A percentile compares a stretch with the other conserved stretches of the same genome.
Evolutionary conservation across 2,329 filamentous ascomycete species (phyloP).

Genomic region (Colletotrichum limetticola): DNA sequence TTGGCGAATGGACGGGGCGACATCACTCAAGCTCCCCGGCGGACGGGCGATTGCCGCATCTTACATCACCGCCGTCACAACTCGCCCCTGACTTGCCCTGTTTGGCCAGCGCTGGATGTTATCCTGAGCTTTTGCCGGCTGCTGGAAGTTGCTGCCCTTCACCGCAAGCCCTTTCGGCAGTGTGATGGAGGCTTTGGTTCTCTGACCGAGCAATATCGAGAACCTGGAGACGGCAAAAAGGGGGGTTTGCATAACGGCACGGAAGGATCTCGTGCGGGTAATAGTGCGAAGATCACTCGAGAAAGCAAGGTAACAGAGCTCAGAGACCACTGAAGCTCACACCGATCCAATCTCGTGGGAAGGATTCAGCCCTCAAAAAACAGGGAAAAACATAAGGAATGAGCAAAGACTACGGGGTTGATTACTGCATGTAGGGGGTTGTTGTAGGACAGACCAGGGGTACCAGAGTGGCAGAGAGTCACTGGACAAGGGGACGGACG

Average conservation of each 20-base stretch:
- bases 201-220: background rate
- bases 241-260: background rate
- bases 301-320: background rate
- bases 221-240: background rate
- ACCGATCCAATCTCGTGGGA: conserved; percentile 21
- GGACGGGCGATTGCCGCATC: conserved; percentile 24
- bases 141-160: background rate
- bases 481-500: background rate
- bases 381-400: conserved; percentile 3
- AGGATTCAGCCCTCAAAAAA: background rate
- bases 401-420: background rate
- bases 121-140: background rate
- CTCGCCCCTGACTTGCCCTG: background rate
- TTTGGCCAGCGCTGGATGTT: background rate
- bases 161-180: background rate
- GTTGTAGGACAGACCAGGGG: background rate
- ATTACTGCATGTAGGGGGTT: background rate
- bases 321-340: background rate
- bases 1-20: conserved; percentile 1
- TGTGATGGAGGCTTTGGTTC: background rate
- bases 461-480: background rate
- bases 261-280: background rate
- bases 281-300: background rate
- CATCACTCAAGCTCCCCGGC: background rate
- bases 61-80: conserved; percentile 20